These are phyloP conservation scores for Calcarisporium arbuscula DNA, from an alignment of 2,329 filamentous ascomycete genomes.

Conservation along the genomic window DNA sequence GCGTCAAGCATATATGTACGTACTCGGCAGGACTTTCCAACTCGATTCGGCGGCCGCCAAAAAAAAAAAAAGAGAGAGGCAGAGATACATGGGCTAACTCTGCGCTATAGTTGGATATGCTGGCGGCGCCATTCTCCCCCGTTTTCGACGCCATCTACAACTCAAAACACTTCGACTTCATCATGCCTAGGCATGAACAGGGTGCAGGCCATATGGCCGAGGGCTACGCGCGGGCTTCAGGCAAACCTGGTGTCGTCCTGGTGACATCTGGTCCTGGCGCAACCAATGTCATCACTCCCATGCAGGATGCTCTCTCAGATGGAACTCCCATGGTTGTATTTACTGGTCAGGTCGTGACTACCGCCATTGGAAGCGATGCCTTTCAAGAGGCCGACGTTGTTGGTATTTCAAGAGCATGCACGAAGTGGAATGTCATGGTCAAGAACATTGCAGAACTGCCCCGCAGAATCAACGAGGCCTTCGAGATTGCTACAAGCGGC, in stretches of 20 bases:
- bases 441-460: conserved; percentile 92
- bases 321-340: conserved; percentile 96
- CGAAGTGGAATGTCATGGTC: conserved; percentile 99
- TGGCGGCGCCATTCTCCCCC: conserved; percentile 90
- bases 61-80: too few relatives aligned
- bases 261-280: conserved; percentile 96
- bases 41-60: conserved; percentile 2
- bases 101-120: conserved; percentile 67
- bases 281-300: conserved; percentile 92
- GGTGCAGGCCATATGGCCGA: conserved; percentile 78
- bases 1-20: conserved; percentile 91
- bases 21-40: conserved; percentile 19
- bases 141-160: conserved; percentile 99
- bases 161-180: conserved; percentile 92
- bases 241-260: conserved; percentile 89
- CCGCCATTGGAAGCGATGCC: conserved; percentile 86
- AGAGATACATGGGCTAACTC: too few relatives aligned
- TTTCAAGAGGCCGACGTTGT: conserved; percentile 96
- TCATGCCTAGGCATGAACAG: conserved; percentile 93
- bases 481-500: conserved; percentile 93
- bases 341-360: conserved; percentile 84
- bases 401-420: conserved; percentile 90
- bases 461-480: conserved; percentile 91
- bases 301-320: conserved; percentile 93
- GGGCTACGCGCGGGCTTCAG: conserved; percentile 87